A percentile compares a stretch with the other conserved stretches of the same genome.
These are phyloP conservation scores for Suhomyces ambrosiae DNA, from an alignment of 1,139 yeast species.

Conservation along the genomic window DNA sequence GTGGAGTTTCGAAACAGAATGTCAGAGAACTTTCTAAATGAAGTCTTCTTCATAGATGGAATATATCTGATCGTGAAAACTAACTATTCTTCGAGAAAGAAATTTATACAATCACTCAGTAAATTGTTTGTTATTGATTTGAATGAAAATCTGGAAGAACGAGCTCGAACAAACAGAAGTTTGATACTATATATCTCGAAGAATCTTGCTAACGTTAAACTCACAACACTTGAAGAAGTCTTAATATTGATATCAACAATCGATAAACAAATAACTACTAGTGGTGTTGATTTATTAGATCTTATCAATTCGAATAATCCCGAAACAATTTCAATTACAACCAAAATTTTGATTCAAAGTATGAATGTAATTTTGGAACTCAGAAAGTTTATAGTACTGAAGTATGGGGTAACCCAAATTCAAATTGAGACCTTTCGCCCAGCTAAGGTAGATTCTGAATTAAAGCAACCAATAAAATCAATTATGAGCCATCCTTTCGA, in stretches of 20 bases:
- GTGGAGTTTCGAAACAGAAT: constrained; percentile 42
- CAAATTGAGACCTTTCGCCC: constrained; percentile 29
- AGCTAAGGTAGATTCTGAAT: constrained; percentile 28
- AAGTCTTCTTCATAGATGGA: constrained; percentile 23
- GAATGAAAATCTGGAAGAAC: constrained; percentile 5
- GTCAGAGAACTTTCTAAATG: constrained; percentile 22
- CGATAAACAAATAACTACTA: constrained; percentile 23
- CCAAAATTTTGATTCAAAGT: constrained; percentile 22
- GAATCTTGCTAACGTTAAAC: constrained; percentile 42
- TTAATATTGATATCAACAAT: constrained; percentile 19
- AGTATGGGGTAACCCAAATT: constrained; percentile 26
- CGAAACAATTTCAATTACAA: constrained; percentile 6
- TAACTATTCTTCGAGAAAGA: constrained; percentile 48
- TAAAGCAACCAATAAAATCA: constrained; percentile 26
- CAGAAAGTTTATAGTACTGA: constrained; percentile 21
- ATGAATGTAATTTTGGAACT: constrained; percentile 25
- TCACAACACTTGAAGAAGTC: constrained; percentile 45
- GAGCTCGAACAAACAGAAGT: constrained; percentile 24
- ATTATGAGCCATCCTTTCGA: background rate
- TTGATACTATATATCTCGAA: constrained; percentile 35
- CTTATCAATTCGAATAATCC: constrained; percentile 15
- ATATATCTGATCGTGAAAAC: constrained; percentile 49
- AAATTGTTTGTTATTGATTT: constrained; percentile 26
- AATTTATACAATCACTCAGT: constrained; percentile 37
- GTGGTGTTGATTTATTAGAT: constrained; percentile 38